These are phyloP conservation scores for Tetrahymena malaccensis DNA, from an alignment of 73 alveolate species.

Conservation along the genomic window DNA sequence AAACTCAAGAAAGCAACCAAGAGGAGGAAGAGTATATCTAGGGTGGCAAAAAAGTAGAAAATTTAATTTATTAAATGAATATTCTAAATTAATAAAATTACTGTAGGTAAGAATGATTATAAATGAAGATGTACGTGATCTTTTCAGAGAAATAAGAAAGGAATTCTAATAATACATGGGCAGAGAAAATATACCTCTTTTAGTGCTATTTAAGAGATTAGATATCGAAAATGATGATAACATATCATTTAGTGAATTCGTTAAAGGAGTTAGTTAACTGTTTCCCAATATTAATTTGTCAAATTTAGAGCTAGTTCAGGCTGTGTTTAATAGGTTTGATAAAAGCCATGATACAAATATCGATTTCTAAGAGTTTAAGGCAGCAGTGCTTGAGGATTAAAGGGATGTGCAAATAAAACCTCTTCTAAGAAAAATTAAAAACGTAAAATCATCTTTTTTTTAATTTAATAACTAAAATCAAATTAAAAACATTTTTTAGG, in stretches of 20 bases:
- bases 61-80: neutral
- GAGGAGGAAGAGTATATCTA: neutral
- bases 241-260: neutral
- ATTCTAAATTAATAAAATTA: neutral
- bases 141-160: neutral
- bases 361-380: neutral
- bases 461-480: neutral
- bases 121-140: neutral
- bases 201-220: neutral
- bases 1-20: neutral
- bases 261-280: neutral
- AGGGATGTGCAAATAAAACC: neutral
- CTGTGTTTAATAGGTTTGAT: neutral
- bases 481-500: neutral
- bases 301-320: neutral
- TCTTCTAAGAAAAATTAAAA: neutral
- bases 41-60: neutral
- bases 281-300: neutral
- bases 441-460: neutral
- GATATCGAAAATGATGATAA: neutral
- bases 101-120: neutral
- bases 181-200: neutral
- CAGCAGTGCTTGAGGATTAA: neutral
- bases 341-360: neutral
- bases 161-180: neutral